Percentiles rank a stretch among this genome's conserved stretches.
phyloP scores from a whole-genome alignment of 2,329 filamentous ascomycete species.

The Fusarium sp. region DNA sequence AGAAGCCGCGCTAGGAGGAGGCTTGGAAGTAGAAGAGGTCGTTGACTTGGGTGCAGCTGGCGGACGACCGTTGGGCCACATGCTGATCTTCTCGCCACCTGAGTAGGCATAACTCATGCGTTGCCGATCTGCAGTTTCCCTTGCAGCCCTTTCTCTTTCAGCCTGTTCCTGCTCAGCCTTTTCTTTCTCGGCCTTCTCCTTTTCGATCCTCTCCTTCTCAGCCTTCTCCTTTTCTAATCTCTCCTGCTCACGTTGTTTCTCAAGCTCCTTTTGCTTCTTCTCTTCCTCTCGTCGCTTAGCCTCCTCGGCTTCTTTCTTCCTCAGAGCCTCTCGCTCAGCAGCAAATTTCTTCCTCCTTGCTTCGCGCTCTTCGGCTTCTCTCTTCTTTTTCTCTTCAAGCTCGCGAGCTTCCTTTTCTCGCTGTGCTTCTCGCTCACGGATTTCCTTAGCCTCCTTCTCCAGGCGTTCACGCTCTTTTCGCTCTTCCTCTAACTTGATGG shows the following conservation, averaged over 20 bases:
- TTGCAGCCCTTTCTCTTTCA: constrained; percentile 49
- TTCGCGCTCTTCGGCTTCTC: constrained; percentile 56
- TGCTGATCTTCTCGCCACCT: constrained; percentile 76
- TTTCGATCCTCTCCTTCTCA: constrained; percentile 29
- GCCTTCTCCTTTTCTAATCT: constrained; percentile 49
- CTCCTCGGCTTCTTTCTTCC: constrained; percentile 45
- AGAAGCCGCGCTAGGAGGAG: constrained; percentile 43
- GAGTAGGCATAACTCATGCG: constrained; percentile 72
- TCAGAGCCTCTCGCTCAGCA: constrained; percentile 37
- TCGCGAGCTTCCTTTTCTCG: constrained; percentile 57
- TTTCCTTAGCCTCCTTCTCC: constrained; percentile 58
- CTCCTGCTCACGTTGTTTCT: constrained; percentile 53
- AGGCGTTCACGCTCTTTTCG: constrained; percentile 57
- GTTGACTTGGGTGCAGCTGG: constrained; percentile 49
- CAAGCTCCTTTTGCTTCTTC: constrained; percentile 58
- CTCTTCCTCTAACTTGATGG: constrained; percentile 55
- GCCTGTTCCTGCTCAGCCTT: constrained; percentile 48
- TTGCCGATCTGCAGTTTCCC: constrained; percentile 53
- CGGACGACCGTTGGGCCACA: constrained; percentile 74
- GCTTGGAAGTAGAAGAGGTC: constrained; percentile 39
- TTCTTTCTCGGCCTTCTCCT: constrained; percentile 49
- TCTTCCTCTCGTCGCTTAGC: constrained; percentile 38
- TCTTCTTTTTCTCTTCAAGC: constrained; percentile 48
- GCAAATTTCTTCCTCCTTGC: constrained; percentile 47
- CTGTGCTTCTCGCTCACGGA: constrained; percentile 55